Conservation (phyloP, 164 flowering plant genomes). For the Houttuynia cordata region DNA sequence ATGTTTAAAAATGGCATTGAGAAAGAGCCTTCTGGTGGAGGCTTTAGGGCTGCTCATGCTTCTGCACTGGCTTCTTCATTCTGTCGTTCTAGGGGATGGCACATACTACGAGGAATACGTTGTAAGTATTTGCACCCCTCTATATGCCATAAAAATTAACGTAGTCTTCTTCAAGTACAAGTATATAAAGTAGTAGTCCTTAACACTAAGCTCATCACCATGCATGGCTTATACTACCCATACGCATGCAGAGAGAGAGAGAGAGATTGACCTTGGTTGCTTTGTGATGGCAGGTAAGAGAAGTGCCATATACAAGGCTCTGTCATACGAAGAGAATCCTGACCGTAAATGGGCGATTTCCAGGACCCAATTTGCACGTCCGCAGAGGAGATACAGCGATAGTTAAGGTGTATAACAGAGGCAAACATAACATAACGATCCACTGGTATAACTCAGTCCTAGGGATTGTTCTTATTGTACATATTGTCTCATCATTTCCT, state of each 20-base stretch:
- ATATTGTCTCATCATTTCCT: background rate
- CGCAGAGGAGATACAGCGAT: slow-evolving; percentile 19
- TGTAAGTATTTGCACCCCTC: background rate
- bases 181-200: too few species aligned
- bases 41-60: background rate
- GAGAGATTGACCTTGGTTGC: background rate
- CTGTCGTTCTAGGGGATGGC: background rate
- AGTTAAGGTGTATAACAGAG: slow-evolving; percentile 18
- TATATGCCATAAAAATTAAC: background rate
- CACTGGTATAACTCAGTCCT: slow-evolving; percentile 17
- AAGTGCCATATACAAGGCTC: slow-evolving; percentile 16
- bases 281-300: slow-evolving; percentile 12
- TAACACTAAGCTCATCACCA: too few species aligned
- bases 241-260: too few species aligned
- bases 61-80: background rate
- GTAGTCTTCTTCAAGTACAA: background rate
- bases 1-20: background rate
- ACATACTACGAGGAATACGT: background rate
- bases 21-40: background rate
- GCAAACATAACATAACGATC: slow-evolving; percentile 17
- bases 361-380: slow-evolving; percentile 25
- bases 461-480: slow-evolving; percentile 1
- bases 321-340: slow-evolving; percentile 22
- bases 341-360: slow-evolving; percentile 31
- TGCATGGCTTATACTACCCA: too few species aligned